These are phyloP conservation scores for Trametes cinnabarina DNA, from an alignment of 768 basidiomycete genomes.

Conservation along the genomic window DNA sequence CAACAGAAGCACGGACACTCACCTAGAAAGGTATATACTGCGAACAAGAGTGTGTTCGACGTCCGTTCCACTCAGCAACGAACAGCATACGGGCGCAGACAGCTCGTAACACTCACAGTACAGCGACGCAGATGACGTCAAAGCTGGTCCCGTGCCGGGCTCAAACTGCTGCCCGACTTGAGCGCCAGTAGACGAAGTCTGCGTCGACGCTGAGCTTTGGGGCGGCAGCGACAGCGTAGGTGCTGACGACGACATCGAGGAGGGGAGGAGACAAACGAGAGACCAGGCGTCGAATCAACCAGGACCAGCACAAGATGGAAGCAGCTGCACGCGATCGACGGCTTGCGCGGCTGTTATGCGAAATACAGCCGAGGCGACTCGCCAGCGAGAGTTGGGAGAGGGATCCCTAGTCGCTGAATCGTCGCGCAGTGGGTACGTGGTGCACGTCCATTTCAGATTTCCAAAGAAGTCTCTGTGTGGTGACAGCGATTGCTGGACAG, in stretches of 20 bases:
- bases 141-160: background rate
- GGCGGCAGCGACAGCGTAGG: background rate
- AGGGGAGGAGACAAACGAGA: slow-evolving; percentile 1
- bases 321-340: background rate
- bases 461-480: background rate
- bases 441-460: background rate
- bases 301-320: background rate
- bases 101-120: slow-evolving; percentile 19
- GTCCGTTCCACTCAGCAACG: slow-evolving; percentile 10
- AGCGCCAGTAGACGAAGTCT: background rate
- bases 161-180: background rate
- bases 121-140: slow-evolving; percentile 21
- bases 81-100: slow-evolving; percentile 1
- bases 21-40: slow-evolving; percentile 28
- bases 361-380: slow-evolving; percentile 5
- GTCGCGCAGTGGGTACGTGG: background rate
- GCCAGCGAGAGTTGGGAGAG: background rate
- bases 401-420: background rate
- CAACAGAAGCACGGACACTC: background rate
- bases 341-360: slow-evolving; percentile 4
- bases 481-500: slow-evolving; percentile 1
- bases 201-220: background rate
- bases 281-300: slow-evolving; percentile 5
- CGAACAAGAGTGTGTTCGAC: slow-evolving; percentile 1
- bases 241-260: slow-evolving; percentile 13